Evolutionary conservation across 2,329 filamentous ascomycete species (phyloP).

Genomic region (Trichocomaceae sp.): DNA sequence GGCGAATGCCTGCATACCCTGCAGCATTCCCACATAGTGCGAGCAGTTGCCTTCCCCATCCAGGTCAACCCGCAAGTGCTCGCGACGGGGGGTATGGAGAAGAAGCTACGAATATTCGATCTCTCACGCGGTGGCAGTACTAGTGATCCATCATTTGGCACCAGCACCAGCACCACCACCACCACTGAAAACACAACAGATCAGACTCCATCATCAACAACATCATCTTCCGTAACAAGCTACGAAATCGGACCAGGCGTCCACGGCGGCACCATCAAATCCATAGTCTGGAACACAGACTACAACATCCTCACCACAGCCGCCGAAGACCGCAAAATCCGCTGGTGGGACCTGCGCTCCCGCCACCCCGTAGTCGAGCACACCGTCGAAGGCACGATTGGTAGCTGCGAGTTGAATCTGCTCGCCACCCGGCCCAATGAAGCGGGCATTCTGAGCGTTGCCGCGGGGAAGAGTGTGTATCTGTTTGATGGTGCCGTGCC

Average conservation of each 20-base stretch:
- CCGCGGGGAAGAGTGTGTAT: conserved; percentile 89
- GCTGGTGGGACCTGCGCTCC: conserved; percentile 87
- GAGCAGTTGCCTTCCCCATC: conserved; percentile 81
- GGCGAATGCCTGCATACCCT: conserved; percentile 83
- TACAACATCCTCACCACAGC: conserved; percentile 86
- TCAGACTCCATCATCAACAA: conserved; percentile 23
- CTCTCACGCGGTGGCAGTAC: conserved; percentile 52
- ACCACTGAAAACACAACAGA: not conserved
- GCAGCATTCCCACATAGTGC: conserved; percentile 90
- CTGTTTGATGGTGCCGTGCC: conserved; percentile 77
- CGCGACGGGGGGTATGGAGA: conserved; percentile 91
- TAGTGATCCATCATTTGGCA: not conserved
- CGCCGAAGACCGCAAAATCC: conserved; percentile 79
- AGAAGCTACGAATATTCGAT: conserved; percentile 92
- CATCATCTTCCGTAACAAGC: conserved; percentile 57
- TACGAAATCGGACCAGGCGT: conserved; percentile 84
- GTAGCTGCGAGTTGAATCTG: conserved; percentile 81
- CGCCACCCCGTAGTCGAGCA: conserved; percentile 69
- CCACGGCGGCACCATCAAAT: conserved; percentile 86
- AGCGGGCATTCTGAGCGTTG: conserved; percentile 73
- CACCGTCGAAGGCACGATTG: conserved; percentile 75
- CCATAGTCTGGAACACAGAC: conserved; percentile 87
- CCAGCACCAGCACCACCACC: not conserved
- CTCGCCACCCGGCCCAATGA: conserved; percentile 55
- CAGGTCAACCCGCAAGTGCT: conserved; percentile 72